Evolutionary conservation across 2,329 filamentous ascomycete genomes (phyloP), one percentile per base, ranked within the genome.

Genomic region (Ustulina deusta): DNA sequence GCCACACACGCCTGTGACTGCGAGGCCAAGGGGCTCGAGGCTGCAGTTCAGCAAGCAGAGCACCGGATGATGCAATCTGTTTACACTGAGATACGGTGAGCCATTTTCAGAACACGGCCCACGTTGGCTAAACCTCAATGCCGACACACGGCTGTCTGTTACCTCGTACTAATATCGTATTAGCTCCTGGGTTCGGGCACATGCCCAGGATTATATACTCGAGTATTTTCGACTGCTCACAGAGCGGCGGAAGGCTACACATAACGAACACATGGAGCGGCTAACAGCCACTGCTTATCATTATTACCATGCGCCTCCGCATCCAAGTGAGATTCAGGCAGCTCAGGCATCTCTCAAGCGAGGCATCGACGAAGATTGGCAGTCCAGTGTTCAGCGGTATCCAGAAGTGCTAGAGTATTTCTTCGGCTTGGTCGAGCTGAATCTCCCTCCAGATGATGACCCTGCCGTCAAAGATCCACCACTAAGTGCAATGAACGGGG

Each of bases 361-460:
- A 57, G 91, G 91, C 68, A 91, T 94, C 74, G 91, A 94, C 74
- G 89, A 92, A 69, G 92, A 94, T 80, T 95, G 92, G 92, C 87
- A 90, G 74, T 84, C 87, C 34, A 91, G 89, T 55, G 91, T 94
- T 44, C 87, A 93, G 74, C 86, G 89, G 62, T 95, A 94, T 74
- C 92, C 92, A 4, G 91, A 94, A 76, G 89, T 94, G n/a, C 83
- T 95, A 62, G 90, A 93, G 79, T 93, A 94, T 79, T 94, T 91
- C 77, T 94, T 91, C 79, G 84, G 87, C 66, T 82, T 94, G 42
- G 90, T 94, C 40, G 87, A 90, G 62, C 78, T 93, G 66, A 86
- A 83, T 25, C 79, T 93, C 4, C 91, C 92, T 0, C 80, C 81
- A 46, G 90, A 93, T 65, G 83, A 88, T 61, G 88, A 90, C 46